Percentiles rank a stretch among this genome's conserved stretches.
phyloP scores from a whole-genome alignment of 495 filamentous ascomycete genomes.

The Daldinia bambusicola region DNA sequence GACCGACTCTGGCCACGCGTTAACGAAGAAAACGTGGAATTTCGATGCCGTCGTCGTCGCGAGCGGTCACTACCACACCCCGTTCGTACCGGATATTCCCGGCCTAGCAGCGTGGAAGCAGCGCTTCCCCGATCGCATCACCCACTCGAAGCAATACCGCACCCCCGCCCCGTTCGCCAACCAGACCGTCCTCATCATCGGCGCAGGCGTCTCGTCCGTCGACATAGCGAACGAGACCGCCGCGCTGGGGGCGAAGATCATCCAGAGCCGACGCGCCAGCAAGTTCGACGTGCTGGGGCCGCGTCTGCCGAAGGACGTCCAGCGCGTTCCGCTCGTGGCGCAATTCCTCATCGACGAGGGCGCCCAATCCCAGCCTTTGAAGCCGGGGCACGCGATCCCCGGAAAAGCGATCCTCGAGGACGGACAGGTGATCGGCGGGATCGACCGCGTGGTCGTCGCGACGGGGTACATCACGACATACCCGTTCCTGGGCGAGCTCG shows the following conservation, averaged over 20 bases:
- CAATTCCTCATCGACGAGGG: slow-evolving; percentile 41
- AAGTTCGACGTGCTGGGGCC: slow-evolving; percentile 63
- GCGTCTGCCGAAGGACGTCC: slow-evolving; percentile 59
- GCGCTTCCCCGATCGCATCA: slow-evolving; percentile 61
- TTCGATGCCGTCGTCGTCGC: slow-evolving; percentile 69
- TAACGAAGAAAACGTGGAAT: slow-evolving; percentile 49
- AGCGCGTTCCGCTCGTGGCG: slow-evolving; percentile 63
- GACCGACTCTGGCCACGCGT: slow-evolving; percentile 36
- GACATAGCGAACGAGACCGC: slow-evolving; percentile 70
- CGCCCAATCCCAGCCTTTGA: slow-evolving; percentile 34
- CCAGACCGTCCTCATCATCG: slow-evolving; percentile 68
- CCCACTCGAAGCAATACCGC: slow-evolving; percentile 71
- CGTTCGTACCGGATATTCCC: slow-evolving; percentile 64
- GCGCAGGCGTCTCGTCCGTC: slow-evolving; percentile 67
- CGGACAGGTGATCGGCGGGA: slow-evolving; percentile 56
- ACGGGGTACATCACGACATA: slow-evolving; percentile 72
- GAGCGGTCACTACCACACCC: slow-evolving; percentile 68
- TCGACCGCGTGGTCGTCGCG: slow-evolving; percentile 68
- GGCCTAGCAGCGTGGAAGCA: slow-evolving; percentile 65
- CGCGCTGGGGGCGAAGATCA: slow-evolving; percentile 59
- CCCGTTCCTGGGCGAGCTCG: slow-evolving; percentile 65
- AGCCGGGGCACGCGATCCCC: slow-evolving; percentile 30
- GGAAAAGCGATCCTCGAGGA: slow-evolving; percentile 49
- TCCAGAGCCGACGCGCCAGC: slow-evolving; percentile 68
- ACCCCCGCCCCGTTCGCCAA: slow-evolving; percentile 56